Evolutionary conservation across 108 stramenopile genomes (phyloP), one percentile per base, ranked within the genome.

Genomic region (Pseudonitzschia pungens): DNA sequence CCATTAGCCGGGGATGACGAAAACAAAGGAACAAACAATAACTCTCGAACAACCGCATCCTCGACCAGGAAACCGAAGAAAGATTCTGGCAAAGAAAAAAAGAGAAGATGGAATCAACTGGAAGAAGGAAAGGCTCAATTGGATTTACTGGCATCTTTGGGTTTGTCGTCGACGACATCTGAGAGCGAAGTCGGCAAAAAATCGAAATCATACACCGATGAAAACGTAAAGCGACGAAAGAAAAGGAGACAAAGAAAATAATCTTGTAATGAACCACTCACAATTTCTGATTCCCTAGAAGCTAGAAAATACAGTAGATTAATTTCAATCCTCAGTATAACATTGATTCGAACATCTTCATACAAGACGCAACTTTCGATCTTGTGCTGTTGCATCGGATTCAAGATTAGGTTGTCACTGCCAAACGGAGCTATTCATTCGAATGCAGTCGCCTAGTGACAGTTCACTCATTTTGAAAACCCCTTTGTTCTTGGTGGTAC

Each of bases 91-190:
- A 15, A 54, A 53, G 67, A 51, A 28, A 66, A 59, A 67, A 65
- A 68, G 32, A 55, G 67, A 64, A 69, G 50, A 68, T 27, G 57
- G 28, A 71, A 57, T 59, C 65, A 27, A 40, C 24, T 65, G 31
- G 77, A 67, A 22, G 77, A 77, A 50, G 58, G 40, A 24, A 31
- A 69, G 41, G 70, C 65, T 10, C 77, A 77, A 33, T 32, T 77
- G 53, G 24, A 71, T 45, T 28, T 77, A 8, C 53, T 77, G 43
- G 55, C 32, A 45, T 77, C 77, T 12, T 22, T 77, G n/a, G 77
- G 77, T 42, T 43, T 76, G 45, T 50, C 63, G 63, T 65, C 62
- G 12, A 62, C 21, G 1, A 29, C 54, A 55, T 20, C n/a, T 4
- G 45, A 48, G 18, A 2, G 45, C 10, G 1, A 12, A 33, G 58